A percentile compares a stretch with the other conserved stretches of the same genome.
Evolutionary conservation across 129 eudicot species (phyloP).

Genomic region (Centaurea solstitialis): DNA sequence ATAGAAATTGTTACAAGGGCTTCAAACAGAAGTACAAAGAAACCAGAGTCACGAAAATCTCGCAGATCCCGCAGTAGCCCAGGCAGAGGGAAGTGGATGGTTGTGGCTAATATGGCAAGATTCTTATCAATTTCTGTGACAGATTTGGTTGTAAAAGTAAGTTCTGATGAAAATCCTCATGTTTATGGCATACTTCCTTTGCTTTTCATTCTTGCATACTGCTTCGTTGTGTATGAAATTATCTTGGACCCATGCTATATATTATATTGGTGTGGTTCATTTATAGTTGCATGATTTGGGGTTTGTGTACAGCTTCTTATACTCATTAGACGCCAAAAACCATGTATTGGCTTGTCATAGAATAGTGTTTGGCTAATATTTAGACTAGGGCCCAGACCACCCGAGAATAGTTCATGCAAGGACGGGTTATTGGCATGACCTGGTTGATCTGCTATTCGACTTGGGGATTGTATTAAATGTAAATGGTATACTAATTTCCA

Average conservation of each 20-base stretch:
- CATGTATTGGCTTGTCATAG: neutral
- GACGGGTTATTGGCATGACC: neutral
- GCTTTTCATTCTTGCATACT: constrained; percentile 3
- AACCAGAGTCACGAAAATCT: constrained; percentile 53
- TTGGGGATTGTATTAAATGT: neutral
- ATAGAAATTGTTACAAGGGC: constrained; percentile 81
- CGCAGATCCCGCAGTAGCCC: constrained; percentile 53
- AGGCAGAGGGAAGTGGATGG: constrained; percentile 96
- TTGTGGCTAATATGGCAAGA: constrained; percentile 86
- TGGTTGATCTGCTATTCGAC: neutral
- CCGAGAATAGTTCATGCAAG: neutral
- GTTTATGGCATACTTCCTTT: neutral
- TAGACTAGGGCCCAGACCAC: neutral
- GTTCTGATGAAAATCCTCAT: neutral
- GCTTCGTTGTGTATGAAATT: constrained; percentile 7
- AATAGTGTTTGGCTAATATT: neutral
- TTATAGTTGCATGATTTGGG: neutral
- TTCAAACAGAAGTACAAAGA: constrained; percentile 52
- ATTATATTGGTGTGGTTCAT: neutral
- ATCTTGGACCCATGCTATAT: neutral
- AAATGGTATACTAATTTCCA: neutral
- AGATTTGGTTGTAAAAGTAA: constrained; percentile 78
- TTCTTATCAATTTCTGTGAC: constrained; percentile 81
- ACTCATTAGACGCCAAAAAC: neutral
- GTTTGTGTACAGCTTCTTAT: neutral